Percentiles rank a stretch among this genome's conserved stretches.
These are phyloP conservation scores for Camellia granthamiana DNA, from an alignment of 148 eudicot genomes.

Conservation along the genomic window DNA sequence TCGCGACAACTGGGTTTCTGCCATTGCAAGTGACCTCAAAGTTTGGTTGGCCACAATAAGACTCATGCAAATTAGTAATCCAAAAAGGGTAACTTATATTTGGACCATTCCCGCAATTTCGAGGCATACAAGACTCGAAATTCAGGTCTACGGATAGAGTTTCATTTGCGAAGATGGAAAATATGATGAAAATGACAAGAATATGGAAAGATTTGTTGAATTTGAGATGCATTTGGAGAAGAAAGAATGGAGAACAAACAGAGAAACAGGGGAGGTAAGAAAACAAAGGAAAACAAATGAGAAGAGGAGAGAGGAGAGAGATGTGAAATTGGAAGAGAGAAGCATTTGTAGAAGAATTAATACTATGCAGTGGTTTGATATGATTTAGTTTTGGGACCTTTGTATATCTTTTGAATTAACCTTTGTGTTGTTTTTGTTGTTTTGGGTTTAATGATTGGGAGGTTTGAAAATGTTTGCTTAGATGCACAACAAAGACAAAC, in stretches of 20 bases:
- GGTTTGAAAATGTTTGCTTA: no score
- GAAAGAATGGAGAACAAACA: not conserved
- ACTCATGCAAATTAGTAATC: constrained; percentile 29
- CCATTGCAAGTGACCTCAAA: constrained; percentile 4
- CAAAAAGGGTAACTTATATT: constrained; percentile 46
- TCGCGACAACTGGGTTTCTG: constrained; percentile 10
- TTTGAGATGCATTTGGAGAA: constrained; percentile 24
- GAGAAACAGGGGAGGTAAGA: not conserved
- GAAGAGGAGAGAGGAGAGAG: no score
- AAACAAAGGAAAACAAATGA: not conserved
- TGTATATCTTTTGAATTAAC: no score
- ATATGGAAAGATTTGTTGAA: not conserved
- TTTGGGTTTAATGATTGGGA: no score
- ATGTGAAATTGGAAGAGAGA: no score
- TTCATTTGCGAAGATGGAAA: constrained; percentile 1
- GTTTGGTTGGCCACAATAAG: constrained; percentile 15
- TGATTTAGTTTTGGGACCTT: no score
- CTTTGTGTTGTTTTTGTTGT: no score
- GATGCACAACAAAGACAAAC: no score
- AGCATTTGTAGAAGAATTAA: no score
- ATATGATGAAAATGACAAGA: constrained; percentile 8
- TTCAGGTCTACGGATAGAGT: constrained; percentile 14
- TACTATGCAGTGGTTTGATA: no score
- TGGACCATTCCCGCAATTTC: constrained; percentile 41
- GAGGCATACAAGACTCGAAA: constrained; percentile 29